These are phyloP conservation scores for Endoconidiophora laricicola DNA, from an alignment of 2,329 filamentous ascomycete species.

Conservation along the genomic window DNA sequence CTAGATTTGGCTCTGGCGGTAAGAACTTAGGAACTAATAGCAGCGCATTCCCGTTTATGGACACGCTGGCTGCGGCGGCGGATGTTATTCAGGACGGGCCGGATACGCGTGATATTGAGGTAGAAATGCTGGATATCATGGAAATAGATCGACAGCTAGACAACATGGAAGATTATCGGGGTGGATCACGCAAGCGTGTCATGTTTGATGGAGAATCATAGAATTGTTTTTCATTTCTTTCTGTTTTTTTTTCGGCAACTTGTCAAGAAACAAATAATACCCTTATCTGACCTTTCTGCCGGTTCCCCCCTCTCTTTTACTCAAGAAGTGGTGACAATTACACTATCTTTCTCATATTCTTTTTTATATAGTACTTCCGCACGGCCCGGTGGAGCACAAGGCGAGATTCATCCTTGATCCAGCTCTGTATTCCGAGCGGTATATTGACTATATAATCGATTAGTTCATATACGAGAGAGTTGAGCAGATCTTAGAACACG, in stretches of 20 bases:
- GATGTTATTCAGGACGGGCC: constrained; percentile 28
- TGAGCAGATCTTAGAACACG: constrained; percentile 10
- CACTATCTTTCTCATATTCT: constrained; percentile 15
- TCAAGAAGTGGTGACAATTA: neutral
- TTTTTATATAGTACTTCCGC: constrained; percentile 27
- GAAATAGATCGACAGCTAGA: constrained; percentile 46
- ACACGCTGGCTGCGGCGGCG: constrained; percentile 35
- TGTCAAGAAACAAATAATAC: constrained; percentile 2
- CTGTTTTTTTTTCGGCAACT: neutral
- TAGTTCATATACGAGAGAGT: neutral
- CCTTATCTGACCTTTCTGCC: neutral
- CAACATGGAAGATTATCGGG: constrained; percentile 33
- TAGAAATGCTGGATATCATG: constrained; percentile 48
- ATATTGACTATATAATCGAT: constrained; percentile 27
- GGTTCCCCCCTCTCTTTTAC: neutral
- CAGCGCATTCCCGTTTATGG: constrained; percentile 25
- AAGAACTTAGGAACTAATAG: neutral
- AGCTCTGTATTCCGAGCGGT: constrained; percentile 63
- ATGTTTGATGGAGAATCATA: constrained; percentile 29
- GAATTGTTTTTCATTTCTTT: constrained; percentile 3
- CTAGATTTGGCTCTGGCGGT: neutral
- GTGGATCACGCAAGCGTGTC: constrained; percentile 32
- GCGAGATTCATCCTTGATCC: constrained; percentile 51
- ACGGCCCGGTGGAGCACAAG: constrained; percentile 63
- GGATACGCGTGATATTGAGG: constrained; percentile 34